Percentiles rank a stretch among this genome's conserved stretches.
These are phyloP conservation scores for Ascochyta fabae DNA, from an alignment of 2,329 filamentous ascomycete species.

Conservation along the genomic window DNA sequence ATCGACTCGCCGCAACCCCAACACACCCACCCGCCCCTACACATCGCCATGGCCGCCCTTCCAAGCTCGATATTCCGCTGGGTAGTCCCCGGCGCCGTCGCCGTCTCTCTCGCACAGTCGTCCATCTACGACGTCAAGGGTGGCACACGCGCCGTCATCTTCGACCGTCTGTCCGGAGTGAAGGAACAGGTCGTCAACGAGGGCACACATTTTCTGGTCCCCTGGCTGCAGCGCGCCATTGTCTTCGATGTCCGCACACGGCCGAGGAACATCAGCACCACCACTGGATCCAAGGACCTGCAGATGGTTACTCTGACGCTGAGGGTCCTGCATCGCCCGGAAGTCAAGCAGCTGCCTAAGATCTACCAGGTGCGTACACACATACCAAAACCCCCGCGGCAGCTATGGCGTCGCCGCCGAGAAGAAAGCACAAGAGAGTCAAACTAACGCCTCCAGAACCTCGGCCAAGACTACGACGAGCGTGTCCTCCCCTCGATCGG, in stretches of 20 bases:
- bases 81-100: slow-evolving; percentile 76
- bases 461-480: slow-evolving; percentile 96
- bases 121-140: slow-evolving; percentile 97
- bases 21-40: slow-evolving; percentile 25
- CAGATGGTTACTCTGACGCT: slow-evolving; percentile 99
- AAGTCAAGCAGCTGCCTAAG: slow-evolving; percentile 89
- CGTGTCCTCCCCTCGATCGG: slow-evolving; percentile 61
- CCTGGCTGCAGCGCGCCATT: slow-evolving; percentile 94
- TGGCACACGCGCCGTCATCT: slow-evolving; percentile 94
- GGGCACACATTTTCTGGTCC: slow-evolving; percentile 94
- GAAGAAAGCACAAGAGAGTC: too few relatives aligned
- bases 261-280: slow-evolving; percentile 96
- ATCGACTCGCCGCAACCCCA: slow-evolving; percentile 18
- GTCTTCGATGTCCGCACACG: slow-evolving; percentile 97
- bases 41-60: slow-evolving; percentile 40
- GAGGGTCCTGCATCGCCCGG: slow-evolving; percentile 91
- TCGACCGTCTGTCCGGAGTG: slow-evolving; percentile 90
- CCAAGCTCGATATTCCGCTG: slow-evolving; percentile 51
- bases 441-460: slow-evolving; percentile 67
- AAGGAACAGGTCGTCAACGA: slow-evolving; percentile 93
- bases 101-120: slow-evolving; percentile 71
- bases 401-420: neutral
- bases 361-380: slow-evolving; percentile 85
- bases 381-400: neutral
- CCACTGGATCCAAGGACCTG: slow-evolving; percentile 97